phyloP scores from a whole-genome alignment of 1,139 yeast species.

The Pichia sp. region DNA sequence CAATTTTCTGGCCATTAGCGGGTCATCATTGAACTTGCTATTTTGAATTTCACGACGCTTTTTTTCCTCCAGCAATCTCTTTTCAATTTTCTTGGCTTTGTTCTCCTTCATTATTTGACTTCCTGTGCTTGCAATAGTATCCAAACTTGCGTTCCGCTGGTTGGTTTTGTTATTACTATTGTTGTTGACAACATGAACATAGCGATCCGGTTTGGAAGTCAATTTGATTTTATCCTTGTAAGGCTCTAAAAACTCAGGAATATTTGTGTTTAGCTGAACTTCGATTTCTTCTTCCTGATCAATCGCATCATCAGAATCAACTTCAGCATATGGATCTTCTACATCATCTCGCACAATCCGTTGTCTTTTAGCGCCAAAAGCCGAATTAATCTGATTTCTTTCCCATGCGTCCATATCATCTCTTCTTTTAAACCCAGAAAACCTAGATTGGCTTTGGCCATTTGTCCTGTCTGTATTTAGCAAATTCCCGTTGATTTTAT shows the following conservation, averaged over 20 bases:
- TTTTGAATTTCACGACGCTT: slow-evolving; percentile 24
- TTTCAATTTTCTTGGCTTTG: slow-evolving; percentile 48
- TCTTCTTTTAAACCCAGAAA: slow-evolving; percentile 33
- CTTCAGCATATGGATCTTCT: slow-evolving; percentile 38
- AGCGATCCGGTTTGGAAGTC: background rate
- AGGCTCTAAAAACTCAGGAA: slow-evolving; percentile 68
- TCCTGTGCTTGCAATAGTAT: slow-evolving; percentile 70
- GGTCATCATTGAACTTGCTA: slow-evolving; percentile 34
- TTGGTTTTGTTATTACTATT: background rate
- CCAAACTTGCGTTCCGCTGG: slow-evolving; percentile 34
- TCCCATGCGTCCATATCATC: slow-evolving; percentile 94
- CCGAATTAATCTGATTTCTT: slow-evolving; percentile 45
- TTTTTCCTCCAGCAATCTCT: slow-evolving; percentile 39
- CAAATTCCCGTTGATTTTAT: background rate
- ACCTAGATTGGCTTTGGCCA: background rate
- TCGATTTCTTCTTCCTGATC: slow-evolving; percentile 52
- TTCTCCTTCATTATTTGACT: slow-evolving; percentile 60
- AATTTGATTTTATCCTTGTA: slow-evolving; percentile 22
- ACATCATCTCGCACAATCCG: slow-evolving; percentile 7
- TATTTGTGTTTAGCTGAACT: slow-evolving; percentile 59
- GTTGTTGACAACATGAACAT: background rate
- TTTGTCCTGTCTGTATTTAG: background rate
- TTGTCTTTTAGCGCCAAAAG: slow-evolving; percentile 22
- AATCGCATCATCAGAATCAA: slow-evolving; percentile 20
- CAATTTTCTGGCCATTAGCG: slow-evolving; percentile 20